Evolutionary conservation across 169 alveolate species (phyloP), one percentile per base, ranked within the genome.

Genomic region (Eimeria praecox): DNA sequence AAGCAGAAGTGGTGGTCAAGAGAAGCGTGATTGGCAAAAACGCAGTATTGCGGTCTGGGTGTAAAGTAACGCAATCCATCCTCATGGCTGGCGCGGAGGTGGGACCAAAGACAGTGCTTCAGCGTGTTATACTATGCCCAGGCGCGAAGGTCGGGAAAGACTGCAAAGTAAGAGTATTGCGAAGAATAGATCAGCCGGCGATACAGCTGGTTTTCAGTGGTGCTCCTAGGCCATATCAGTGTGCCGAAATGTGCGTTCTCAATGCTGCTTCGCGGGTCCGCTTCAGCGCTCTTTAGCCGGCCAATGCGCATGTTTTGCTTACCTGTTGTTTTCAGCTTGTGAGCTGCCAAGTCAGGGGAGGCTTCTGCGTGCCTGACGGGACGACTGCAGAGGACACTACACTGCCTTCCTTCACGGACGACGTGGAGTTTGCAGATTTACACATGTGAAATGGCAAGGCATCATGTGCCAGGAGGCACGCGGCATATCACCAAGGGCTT

Each of bases 341-440:
- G 42, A 94, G 64, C 64, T 94, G 96, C 69, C 96, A 94, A 38
- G 94, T 94, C 12, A 75, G 96, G 22, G 94, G 83, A 27, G 96
- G 96, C 80, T 94, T 82, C 73, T 69, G 94, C 69, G 96, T 94
- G 90, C 96, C 96, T 18, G 88, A 88, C 52, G 94, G 94, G 46
- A 94, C 96, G 49, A 89, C 46, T 35, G 96, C 96, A 54, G 96
- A 94, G 62, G 96, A 94, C 82, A 89, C 90, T 24, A 82, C 92
- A n/a, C n/a, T 94, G 40, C 96, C 96, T n/a, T 62, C 92, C 40
- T 85, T 92, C 46, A 40, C 87, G 1, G 95, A 92, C 59, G 95
- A 80, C 62, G 95, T 78, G 54, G 78, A 87, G 46, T 87, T 87
- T 27, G 56, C 82, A 62, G 94, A 64, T 64, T 40, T 64, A 6